Evolutionary conservation across 805 yeast species (phyloP).

Genomic region (Teunomyces aglyptinius): DNA sequence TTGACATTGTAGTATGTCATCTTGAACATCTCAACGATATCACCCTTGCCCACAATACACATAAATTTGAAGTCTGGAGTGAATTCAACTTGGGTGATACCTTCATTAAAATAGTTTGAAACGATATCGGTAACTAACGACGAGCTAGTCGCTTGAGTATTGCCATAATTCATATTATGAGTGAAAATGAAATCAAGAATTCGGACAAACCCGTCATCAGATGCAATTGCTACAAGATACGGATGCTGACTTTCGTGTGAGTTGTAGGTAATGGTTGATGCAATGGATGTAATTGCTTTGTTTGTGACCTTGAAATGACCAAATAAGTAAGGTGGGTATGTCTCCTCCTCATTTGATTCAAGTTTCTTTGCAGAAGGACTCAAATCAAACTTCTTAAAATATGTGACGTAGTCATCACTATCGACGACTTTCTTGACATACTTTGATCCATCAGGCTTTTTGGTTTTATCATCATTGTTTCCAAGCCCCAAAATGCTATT

Average conservation of each 20-base stretch:
- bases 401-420: constrained; percentile 32
- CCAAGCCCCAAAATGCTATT: constrained; percentile 15
- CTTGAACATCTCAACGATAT: constrained; percentile 41
- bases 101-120: constrained; percentile 64
- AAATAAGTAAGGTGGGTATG: constrained; percentile 21
- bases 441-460: constrained; percentile 5
- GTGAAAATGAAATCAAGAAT: constrained; percentile 50
- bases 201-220: constrained; percentile 65
- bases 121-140: constrained; percentile 48
- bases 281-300: constrained; percentile 52
- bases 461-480: constrained; percentile 2
- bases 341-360: constrained; percentile 5
- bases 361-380: constrained; percentile 22
- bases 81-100: constrained; percentile 49
- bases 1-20: constrained; percentile 41
- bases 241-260: constrained; percentile 32
- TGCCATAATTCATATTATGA: constrained; percentile 25
- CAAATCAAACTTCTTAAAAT: constrained; percentile 35
- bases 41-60: constrained; percentile 54
- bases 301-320: constrained; percentile 65
- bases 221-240: constrained; percentile 46
- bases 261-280: constrained; percentile 28
- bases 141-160: constrained; percentile 9
- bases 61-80: constrained; percentile 50
- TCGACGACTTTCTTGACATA: constrained; percentile 19